Evolutionary conservation across 805 yeast species (phyloP).

Genomic region (Sugiyamaella mastotermitis): DNA sequence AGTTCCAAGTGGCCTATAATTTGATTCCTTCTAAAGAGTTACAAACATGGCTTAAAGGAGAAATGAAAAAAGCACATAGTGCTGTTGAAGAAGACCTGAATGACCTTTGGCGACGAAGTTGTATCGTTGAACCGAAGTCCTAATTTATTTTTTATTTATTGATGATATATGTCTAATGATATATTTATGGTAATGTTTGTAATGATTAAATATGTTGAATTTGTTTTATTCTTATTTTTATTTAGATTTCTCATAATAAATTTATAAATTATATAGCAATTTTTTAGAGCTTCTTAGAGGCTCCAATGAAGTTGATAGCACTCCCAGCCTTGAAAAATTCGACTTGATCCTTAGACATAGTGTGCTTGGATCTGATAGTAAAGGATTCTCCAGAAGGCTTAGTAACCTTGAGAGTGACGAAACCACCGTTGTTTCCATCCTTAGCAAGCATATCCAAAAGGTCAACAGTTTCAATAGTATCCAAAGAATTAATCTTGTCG

Average conservation of each 20-base stretch:
- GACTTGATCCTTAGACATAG: conserved; percentile 95
- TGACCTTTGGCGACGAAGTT: conserved; percentile 32
- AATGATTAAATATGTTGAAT: not conserved
- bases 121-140: conserved; percentile 30
- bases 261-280: conserved; percentile 11
- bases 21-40: conserved; percentile 19
- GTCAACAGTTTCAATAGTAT: conserved; percentile 67
- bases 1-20: conserved; percentile 25
- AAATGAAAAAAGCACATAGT: conserved; percentile 28
- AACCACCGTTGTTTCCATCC: conserved; percentile 85
- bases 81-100: conserved; percentile 25
- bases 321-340: conserved; percentile 97
- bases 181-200: conserved; percentile 1
- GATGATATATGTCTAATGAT: conserved; percentile 2
- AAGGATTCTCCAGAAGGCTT: conserved; percentile 64
- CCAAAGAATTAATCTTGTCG: conserved; percentile 73
- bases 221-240: too few relatives aligned
- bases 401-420: conserved; percentile 62
- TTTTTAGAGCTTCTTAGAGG: not conserved
- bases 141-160: conserved; percentile 4
- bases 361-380: conserved; percentile 76
- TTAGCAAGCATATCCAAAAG: conserved; percentile 70
- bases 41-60: conserved; percentile 30
- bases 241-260: too few relatives aligned
- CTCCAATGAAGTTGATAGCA: conserved; percentile 87